Conservation (phyloP, 352 stramenopile genomes). For the Phytophthora vignae region DNA sequence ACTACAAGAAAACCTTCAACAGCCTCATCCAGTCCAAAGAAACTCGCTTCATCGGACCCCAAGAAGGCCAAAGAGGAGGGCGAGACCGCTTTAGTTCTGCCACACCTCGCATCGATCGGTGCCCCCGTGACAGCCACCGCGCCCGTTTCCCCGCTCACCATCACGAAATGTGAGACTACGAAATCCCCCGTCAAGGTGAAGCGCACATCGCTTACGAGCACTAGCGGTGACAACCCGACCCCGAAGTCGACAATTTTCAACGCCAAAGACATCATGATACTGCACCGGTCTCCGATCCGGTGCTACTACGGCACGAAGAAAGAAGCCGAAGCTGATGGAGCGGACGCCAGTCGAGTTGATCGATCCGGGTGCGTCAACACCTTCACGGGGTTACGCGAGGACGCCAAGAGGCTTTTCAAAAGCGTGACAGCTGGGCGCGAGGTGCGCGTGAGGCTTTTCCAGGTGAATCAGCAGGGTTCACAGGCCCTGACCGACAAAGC, state of each 20-base stretch:
- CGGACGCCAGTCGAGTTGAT: conserved; percentile 61
- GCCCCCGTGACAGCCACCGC: conserved; percentile 20
- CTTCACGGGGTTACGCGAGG: conserved; percentile 85
- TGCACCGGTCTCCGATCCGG: conserved; percentile 79
- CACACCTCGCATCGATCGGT: conserved; percentile 16
- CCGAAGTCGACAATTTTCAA: conserved; percentile 49
- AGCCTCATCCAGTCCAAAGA: conserved; percentile 16
- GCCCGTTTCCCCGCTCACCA: conserved; percentile 16
- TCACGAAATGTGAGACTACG: conserved; percentile 27
- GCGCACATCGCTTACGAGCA: conserved; percentile 18
- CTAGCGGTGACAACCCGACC: conserved; percentile 5
- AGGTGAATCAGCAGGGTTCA: conserved; percentile 68
- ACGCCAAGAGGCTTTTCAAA: conserved; percentile 83
- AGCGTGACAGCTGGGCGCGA: conserved; percentile 69
- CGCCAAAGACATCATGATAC: conserved; percentile 80
- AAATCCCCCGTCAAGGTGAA: conserved; percentile 23
- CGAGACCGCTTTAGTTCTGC: conserved; percentile 15
- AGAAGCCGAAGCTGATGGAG: conserved; percentile 79
- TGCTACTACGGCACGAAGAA: conserved; percentile 85
- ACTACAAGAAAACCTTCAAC: conserved; percentile 5
- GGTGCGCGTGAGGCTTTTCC: conserved; percentile 71
- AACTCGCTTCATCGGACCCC: conserved; percentile 1
- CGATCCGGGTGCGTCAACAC: conserved; percentile 82
- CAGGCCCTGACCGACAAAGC: conserved; percentile 66
- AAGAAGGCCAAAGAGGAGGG: conserved; percentile 20